A percentile compares a stretch with the other conserved stretches of the same genome.
Evolutionary conservation across 208 protist species (phyloP).

Genomic region (Naegleria lovaniensis): DNA sequence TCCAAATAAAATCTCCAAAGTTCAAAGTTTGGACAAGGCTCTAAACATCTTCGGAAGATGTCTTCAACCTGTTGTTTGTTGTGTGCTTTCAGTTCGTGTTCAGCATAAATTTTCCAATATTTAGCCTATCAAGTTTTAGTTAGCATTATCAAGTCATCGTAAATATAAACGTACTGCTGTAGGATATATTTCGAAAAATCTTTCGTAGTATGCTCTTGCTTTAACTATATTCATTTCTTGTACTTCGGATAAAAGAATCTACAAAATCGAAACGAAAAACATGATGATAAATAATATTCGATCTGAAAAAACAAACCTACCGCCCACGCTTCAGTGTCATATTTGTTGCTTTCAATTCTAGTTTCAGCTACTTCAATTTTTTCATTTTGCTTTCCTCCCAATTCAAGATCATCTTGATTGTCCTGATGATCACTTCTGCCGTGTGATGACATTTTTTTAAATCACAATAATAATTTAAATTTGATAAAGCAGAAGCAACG

Average conservation of each 20-base stretch:
- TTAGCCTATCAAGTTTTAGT: background rate
- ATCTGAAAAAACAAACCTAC: background rate
- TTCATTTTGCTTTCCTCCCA: background rate
- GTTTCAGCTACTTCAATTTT: background rate
- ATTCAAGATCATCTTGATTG: background rate
- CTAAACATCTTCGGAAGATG: background rate
- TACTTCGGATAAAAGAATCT: slow-evolving; percentile 13
- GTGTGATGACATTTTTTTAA: background rate
- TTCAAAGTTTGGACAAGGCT: background rate
- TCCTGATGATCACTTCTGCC: background rate
- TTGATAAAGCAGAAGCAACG: too few species aligned
- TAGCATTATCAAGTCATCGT: background rate
- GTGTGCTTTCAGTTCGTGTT: background rate
- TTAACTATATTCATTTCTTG: background rate
- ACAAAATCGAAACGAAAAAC: background rate
- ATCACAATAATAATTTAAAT: background rate
- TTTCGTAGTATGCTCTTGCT: slow-evolving; percentile 21
- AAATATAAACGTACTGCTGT: background rate
- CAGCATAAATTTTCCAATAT: slow-evolving; percentile 27
- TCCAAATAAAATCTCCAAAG: slow-evolving; percentile 11
- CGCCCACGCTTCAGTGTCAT: slow-evolving; percentile 23
- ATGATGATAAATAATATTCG: background rate
- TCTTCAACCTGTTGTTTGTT: background rate
- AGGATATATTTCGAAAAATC: slow-evolving; percentile 11
- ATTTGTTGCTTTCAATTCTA: background rate